Conservation (phyloP, 768 basidiomycete species). For the Agrocybe pediades region DNA sequence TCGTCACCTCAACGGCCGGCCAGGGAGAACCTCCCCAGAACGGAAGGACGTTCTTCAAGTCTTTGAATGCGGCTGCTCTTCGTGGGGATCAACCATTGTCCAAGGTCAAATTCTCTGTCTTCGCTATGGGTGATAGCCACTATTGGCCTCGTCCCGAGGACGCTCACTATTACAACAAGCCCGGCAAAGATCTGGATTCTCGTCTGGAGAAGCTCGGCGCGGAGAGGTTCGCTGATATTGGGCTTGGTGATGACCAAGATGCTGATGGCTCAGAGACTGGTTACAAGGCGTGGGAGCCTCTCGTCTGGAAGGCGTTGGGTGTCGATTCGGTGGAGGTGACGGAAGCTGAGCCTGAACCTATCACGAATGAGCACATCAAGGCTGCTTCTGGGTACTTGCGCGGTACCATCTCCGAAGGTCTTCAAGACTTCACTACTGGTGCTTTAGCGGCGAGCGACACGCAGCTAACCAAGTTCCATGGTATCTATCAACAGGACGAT, state of each 20-base stretch:
- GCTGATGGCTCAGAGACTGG: slow-evolving; percentile 95
- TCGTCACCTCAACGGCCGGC: slow-evolving; percentile 92
- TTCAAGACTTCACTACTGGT: slow-evolving; percentile 83
- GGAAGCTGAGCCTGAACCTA: slow-evolving; percentile 93
- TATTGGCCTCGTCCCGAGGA: slow-evolving; percentile 99
- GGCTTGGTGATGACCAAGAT: slow-evolving; percentile 96
- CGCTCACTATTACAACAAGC: slow-evolving; percentile 98
- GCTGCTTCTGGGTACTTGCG: slow-evolving; percentile 92
- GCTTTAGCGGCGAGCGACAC: slow-evolving; percentile 90
- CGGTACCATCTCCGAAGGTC: slow-evolving; percentile 92
- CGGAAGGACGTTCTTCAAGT: slow-evolving; percentile 86
- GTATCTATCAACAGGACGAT: slow-evolving; percentile 96
- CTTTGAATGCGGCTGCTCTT: slow-evolving; percentile 65
- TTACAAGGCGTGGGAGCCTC: slow-evolving; percentile 94
- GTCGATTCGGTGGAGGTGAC: slow-evolving; percentile 86
- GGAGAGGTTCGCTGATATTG: slow-evolving; percentile 70
- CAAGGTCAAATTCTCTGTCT: slow-evolving; percentile 79
- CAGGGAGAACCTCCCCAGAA: slow-evolving; percentile 99
- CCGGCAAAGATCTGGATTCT: slow-evolving; percentile 85
- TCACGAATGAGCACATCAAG: slow-evolving; percentile 99
- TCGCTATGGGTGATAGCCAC: slow-evolving; percentile 97
- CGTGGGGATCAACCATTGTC: slow-evolving; percentile 60
- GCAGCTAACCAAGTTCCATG: slow-evolving; percentile 98
- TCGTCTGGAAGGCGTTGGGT: slow-evolving; percentile 91
- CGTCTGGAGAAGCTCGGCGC: slow-evolving; percentile 81